Base-by-base conservation (phyloP, 306 rosid species). In the Alnus rubra region DNA sequence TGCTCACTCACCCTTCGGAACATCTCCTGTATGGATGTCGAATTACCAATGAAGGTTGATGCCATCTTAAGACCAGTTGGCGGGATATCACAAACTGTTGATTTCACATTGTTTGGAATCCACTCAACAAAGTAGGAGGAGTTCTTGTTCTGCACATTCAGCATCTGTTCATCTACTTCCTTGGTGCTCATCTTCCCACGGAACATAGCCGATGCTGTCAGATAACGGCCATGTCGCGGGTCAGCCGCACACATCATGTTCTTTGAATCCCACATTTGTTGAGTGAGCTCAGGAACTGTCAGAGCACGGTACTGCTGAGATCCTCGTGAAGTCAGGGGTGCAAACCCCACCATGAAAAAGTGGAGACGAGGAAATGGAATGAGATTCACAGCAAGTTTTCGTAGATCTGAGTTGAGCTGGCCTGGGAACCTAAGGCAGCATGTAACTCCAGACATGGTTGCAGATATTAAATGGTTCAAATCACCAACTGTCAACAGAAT, bases 121-220 rank as follows among this genome's bases (percentile, higher is more conserved):
- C 88, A 84, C 85, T 84, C 88, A 23, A 84, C 85, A 16, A 85
- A 85, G 85, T 84, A 80, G 7, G 87, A 84, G 1, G 84, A 84
- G 83, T 85, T 85, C 79, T 85, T 85, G 88, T 85, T 85, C 83
- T 85, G 88, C 73, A 85, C 88, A 54, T 81, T 85, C 79, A 81
- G 52, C 88, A 85, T 85, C 76, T 85, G 88, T 52, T 85, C 88
- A 75, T 85, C 86, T 0, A 82, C 88, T 72, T 81, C 85, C 80
- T 83, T 83, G 67, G 86, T 83, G 83, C 86, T 85, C 85, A 81
- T 85, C 83, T 85, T 81, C 13, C 85, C 85, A 49, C 88, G 82
- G 78, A 81, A 85, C 88, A 85, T 85, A 65, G 88, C 88, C 0
- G 85, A 85, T 67, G 85, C 88, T n/a, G 85, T 85, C 23, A 79